Percentiles rank a stretch among this genome's conserved stretches.
Conservation (phyloP, 169 alveolate species). For the Eimeria mitis region DNA sequence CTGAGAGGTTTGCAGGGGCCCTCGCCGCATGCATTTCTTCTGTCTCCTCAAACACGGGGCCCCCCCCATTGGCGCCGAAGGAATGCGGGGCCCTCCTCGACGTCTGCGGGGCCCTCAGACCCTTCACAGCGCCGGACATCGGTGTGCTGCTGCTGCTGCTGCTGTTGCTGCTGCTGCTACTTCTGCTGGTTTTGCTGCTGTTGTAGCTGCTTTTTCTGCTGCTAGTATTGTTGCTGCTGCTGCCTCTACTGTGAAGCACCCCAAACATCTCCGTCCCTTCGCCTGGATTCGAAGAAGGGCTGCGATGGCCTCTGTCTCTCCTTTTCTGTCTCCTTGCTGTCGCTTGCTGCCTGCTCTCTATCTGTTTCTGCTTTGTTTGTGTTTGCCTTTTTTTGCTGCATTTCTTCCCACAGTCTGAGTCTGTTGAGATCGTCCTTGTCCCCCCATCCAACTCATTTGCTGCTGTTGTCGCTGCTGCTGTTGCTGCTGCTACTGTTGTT, state of each 20-base stretch:
- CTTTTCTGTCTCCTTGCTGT: too few species aligned
- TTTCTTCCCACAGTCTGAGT: too few species aligned
- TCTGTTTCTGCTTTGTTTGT: too few species aligned
- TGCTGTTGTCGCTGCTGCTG: not conserved
- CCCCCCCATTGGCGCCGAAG: not conserved
- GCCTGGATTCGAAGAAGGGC: not conserved
- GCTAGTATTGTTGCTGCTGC: not conserved
- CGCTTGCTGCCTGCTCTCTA: not conserved
- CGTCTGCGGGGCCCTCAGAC: not conserved
- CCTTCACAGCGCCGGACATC: not conserved
- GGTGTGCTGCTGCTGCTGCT: slow-evolving; percentile 5
- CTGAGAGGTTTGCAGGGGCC: not conserved
- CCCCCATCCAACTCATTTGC: too few species aligned
- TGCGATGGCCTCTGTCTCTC: not conserved
- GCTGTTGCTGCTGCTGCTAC: not conserved
- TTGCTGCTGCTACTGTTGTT: not conserved
- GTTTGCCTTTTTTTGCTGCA: not conserved
- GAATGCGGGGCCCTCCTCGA: not conserved
- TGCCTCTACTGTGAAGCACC: not conserved
- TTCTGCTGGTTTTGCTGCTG: not conserved
- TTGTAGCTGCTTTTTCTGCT: not conserved
- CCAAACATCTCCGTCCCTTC: too few species aligned
- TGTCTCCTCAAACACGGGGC: not conserved
- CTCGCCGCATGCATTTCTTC: not conserved
- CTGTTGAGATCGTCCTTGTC: too few species aligned